Percentiles rank a stretch among this genome's conserved stretches.
Evolutionary conservation across 2,329 filamentous ascomycete genomes (phyloP).

Genomic region (Scedosporium aurantiacum): DNA sequence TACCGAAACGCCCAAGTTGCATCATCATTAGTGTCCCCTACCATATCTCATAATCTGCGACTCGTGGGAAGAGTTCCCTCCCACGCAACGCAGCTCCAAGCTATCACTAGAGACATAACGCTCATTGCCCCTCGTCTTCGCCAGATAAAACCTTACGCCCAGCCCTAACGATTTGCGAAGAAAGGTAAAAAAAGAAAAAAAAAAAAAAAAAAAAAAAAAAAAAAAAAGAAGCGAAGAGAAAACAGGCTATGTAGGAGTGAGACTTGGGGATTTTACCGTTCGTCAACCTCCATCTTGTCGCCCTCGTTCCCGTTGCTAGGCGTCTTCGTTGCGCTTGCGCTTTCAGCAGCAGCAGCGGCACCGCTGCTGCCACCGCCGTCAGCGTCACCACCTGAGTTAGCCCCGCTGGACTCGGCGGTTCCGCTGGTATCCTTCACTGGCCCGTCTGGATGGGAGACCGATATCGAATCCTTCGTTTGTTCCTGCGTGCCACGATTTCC

Average conservation of each 20-base stretch:
- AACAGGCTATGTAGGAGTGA: background rate
- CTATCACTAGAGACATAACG: background rate
- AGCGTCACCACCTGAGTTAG: background rate
- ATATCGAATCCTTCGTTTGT: constrained; percentile 12
- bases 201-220: background rate
- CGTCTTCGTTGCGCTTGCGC: background rate
- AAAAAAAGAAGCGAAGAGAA: background rate
- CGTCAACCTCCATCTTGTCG: constrained; percentile 11
- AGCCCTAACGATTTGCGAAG: background rate
- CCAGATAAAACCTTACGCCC: too few species aligned
- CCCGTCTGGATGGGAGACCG: constrained; percentile 10
- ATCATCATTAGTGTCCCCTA: background rate
- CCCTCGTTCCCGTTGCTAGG: background rate
- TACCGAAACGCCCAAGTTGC: background rate
- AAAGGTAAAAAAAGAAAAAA: background rate
- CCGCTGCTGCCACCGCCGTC: background rate
- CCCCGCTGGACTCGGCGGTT: background rate
- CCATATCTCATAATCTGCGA: background rate
- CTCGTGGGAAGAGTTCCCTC: background rate
- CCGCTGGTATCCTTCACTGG: background rate
- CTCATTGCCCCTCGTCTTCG: too few species aligned
- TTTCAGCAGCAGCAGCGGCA: background rate
- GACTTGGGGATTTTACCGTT: background rate
- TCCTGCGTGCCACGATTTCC: constrained; percentile 6
- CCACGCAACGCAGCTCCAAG: background rate